A percentile compares a stretch with the other conserved stretches of the same genome.
Evolutionary conservation across 2,329 filamentous ascomycete species (phyloP).

Genomic region (Blastomyces gilchristii): DNA sequence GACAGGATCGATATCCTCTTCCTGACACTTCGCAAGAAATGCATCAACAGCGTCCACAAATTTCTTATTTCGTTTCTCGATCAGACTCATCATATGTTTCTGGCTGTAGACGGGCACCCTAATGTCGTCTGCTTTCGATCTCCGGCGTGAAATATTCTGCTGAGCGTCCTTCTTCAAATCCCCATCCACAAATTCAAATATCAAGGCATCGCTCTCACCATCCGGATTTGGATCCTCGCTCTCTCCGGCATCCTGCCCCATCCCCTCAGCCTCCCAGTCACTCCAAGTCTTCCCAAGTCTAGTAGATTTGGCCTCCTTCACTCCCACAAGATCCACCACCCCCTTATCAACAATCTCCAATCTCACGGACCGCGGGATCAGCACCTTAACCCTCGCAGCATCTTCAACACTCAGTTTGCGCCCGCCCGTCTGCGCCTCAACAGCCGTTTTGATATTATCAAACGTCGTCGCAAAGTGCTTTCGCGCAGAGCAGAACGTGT

Average conservation of each 20-base stretch:
- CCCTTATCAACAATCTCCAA: slow-evolving; percentile 82
- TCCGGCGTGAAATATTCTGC: slow-evolving; percentile 58
- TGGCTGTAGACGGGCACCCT: slow-evolving; percentile 91
- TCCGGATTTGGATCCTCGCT: slow-evolving; percentile 29
- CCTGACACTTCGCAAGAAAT: slow-evolving; percentile 65
- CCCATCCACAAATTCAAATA: slow-evolving; percentile 88
- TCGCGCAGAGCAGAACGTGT: slow-evolving; percentile 86
- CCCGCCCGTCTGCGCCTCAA: slow-evolving; percentile 67
- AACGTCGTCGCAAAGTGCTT: slow-evolving; percentile 90
- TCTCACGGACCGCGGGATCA: slow-evolving; percentile 67
- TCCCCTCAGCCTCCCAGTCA: slow-evolving; percentile 47
- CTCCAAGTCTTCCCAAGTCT: slow-evolving; percentile 44
- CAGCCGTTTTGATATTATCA: slow-evolving; percentile 72
- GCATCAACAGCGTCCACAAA: slow-evolving; percentile 66
- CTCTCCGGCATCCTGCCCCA: slow-evolving; percentile 16
- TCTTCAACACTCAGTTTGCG: slow-evolving; percentile 61
- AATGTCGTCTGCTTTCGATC: slow-evolving; percentile 63
- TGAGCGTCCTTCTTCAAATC: slow-evolving; percentile 74
- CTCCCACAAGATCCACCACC: slow-evolving; percentile 68
- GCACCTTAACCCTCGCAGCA: slow-evolving; percentile 67
- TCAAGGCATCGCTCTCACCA: slow-evolving; percentile 56
- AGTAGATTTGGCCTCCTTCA: slow-evolving; percentile 23
- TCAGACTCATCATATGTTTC: slow-evolving; percentile 79
- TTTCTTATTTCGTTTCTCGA: slow-evolving; percentile 79
- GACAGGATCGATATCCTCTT: slow-evolving; percentile 56